These are phyloP conservation scores for Scenedesmus sp. DNA, from an alignment of 163 green algal genomes.

Conservation along the genomic window DNA sequence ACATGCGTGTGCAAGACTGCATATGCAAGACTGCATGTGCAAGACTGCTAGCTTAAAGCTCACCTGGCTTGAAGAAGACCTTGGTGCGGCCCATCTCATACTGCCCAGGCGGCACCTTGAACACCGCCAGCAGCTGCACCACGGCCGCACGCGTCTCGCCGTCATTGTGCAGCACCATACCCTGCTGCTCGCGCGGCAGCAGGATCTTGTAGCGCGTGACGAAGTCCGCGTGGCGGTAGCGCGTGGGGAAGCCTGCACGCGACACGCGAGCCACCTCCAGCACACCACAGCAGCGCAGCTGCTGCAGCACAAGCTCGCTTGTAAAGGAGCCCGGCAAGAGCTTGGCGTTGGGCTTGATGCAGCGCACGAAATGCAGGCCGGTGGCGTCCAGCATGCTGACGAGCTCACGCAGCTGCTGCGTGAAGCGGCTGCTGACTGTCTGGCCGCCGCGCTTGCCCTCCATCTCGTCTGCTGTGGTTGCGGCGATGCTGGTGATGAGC, in stretches of 20 bases:
- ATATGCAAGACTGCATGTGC: too few relatives aligned
- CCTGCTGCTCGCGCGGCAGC: constrained; percentile 69
- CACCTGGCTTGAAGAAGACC: constrained; percentile 87
- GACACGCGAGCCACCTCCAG: constrained; percentile 91
- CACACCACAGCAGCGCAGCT: constrained; percentile 91
- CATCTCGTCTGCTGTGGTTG: constrained; percentile 25
- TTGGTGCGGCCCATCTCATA: constrained; percentile 83
- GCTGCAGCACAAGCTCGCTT: constrained; percentile 73
- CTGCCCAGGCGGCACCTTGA: constrained; percentile 67
- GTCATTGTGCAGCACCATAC: constrained; percentile 34
- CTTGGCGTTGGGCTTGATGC: constrained; percentile 93
- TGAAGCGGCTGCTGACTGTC: constrained; percentile 77
- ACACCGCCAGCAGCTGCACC: constrained; percentile 75
- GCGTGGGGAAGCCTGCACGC: constrained; percentile 87
- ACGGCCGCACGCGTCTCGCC: constrained; percentile 46
- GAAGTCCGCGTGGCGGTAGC: constrained; percentile 68
- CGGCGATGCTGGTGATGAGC: constrained; percentile 31
- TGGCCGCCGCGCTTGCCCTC: constrained; percentile 45
- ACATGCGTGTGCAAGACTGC: background rate
- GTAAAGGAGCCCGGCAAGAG: constrained; percentile 73
- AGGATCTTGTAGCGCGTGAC: constrained; percentile 81
- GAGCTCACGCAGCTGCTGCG: constrained; percentile 86
- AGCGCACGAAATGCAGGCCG: constrained; percentile 93
- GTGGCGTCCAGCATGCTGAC: constrained; percentile 85
- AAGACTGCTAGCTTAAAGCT: constrained; percentile 13